Evolutionary conservation across 108 stramenopile species (phyloP).

Genomic region (Aurantiochytrium sp.): DNA sequence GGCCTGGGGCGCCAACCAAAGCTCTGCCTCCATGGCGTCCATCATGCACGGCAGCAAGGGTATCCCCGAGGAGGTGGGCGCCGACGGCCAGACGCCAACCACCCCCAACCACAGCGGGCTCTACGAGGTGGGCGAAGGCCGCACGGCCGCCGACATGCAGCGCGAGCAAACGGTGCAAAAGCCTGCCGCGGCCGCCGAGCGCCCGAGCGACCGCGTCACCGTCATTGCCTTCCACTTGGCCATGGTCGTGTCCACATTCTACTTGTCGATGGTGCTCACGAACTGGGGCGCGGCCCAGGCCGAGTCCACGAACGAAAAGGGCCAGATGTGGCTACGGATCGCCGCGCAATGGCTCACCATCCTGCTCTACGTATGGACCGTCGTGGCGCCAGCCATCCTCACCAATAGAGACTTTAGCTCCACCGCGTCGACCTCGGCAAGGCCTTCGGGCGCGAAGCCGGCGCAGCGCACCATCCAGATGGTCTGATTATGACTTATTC

Average conservation of each 20-base stretch:
- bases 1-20: slow-evolving; percentile 1
- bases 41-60: slow-evolving; percentile 25
- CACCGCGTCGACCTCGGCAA: background rate
- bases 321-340: slow-evolving; percentile 14
- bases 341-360: slow-evolving; percentile 14
- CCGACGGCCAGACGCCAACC: background rate
- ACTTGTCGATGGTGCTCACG: slow-evolving; percentile 28
- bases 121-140: background rate
- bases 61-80: background rate
- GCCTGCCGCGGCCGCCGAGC: background rate
- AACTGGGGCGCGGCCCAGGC: slow-evolving; percentile 21
- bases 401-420: background rate
- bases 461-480: background rate
- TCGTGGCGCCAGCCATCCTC: background rate
- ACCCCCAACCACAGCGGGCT: background rate
- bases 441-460: background rate
- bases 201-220: background rate
- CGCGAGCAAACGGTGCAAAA: background rate
- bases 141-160: slow-evolving; percentile 9
- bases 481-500: no score
- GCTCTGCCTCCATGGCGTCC: background rate
- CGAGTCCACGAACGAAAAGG: background rate
- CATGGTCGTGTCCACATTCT: background rate
- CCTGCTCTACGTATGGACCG: background rate
- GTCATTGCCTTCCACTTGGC: background rate